A percentile compares a stretch with the other conserved stretches of the same genome.
phyloP scores from a whole-genome alignment of 2,329 filamentous ascomycete genomes.

The Aspergillus sp. region DNA sequence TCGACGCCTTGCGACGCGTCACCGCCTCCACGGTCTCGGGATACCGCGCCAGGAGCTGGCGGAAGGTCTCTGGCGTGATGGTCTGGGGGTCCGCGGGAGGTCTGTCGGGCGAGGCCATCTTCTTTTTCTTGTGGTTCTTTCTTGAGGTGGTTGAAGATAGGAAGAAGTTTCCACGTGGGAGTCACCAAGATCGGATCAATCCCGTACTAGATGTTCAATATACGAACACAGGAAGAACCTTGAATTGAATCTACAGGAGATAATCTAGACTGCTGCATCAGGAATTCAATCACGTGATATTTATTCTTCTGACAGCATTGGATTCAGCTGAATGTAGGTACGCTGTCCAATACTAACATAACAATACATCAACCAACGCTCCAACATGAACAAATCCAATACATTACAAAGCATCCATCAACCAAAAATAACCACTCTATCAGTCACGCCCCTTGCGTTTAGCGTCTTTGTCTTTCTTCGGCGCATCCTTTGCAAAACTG shows the following conservation, averaged over 20 bases:
- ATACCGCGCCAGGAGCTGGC: conserved; percentile 25
- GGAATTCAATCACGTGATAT: too few relatives aligned
- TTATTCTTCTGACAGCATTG: too few relatives aligned
- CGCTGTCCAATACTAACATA: too few relatives aligned
- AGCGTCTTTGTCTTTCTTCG: conserved; percentile 24
- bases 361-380: background rate
- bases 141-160: background rate
- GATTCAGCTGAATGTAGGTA: too few relatives aligned
- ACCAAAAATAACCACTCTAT: conserved; percentile 16
- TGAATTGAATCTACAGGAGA: too few relatives aligned
- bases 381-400: conserved; percentile 5
- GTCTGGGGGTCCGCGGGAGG: conserved; percentile 15
- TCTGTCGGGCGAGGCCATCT: background rate
- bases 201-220: too few relatives aligned
- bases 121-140: background rate
- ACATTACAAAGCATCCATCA: background rate
- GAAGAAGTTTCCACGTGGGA: background rate
- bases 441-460: conserved; percentile 20
- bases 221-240: too few relatives aligned
- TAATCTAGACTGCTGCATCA: too few relatives aligned
- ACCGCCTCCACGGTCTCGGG: conserved; percentile 23
- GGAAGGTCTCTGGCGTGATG: conserved; percentile 28
- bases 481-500: conserved; percentile 32
- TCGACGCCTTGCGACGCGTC: conserved; percentile 20
- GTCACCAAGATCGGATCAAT: too few relatives aligned